These are phyloP conservation scores for Oryza australiensis DNA, from an alignment of 176 grass and related monocot genomes.

Conservation along the genomic window DNA sequence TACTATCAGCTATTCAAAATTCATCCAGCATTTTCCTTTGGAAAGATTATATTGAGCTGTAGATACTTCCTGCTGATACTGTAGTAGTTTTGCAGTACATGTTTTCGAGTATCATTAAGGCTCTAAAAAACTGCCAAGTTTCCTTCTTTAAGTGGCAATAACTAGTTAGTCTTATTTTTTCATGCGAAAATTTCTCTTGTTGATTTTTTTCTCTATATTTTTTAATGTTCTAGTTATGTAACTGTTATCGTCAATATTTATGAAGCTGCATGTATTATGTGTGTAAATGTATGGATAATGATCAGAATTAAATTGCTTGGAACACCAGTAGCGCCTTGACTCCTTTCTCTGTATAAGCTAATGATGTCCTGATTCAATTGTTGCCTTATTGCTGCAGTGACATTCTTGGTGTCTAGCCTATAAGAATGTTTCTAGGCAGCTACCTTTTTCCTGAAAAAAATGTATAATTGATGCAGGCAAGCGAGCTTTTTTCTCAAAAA, in stretches of 20 bases:
- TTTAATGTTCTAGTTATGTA: not conserved
- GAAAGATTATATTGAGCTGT: not conserved
- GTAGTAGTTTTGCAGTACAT: not conserved
- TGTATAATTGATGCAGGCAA: constrained; percentile 41
- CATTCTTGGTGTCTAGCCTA: not conserved
- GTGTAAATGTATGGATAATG: not conserved
- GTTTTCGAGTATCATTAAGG: not conserved
- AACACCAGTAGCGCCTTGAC: not conserved
- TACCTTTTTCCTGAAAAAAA: constrained; percentile 36
- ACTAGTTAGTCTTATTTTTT: not conserved
- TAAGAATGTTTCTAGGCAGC: not conserved
- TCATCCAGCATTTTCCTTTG: not conserved
- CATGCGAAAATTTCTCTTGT: not conserved
- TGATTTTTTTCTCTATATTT: not conserved
- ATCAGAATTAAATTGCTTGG: not conserved
- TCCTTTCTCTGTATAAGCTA: not conserved
- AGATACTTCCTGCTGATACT: not conserved
- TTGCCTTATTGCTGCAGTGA: not conserved
- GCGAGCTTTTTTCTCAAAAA: constrained; percentile 35
- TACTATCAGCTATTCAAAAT: not conserved
- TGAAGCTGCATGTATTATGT: not conserved
- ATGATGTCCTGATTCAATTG: not conserved
- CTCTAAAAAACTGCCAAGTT: not conserved
- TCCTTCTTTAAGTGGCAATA: not conserved
- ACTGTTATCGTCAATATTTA: not conserved